These are phyloP conservation scores for Hygrocybe punicea DNA, from an alignment of 768 basidiomycete genomes.

Conservation along the genomic window DNA sequence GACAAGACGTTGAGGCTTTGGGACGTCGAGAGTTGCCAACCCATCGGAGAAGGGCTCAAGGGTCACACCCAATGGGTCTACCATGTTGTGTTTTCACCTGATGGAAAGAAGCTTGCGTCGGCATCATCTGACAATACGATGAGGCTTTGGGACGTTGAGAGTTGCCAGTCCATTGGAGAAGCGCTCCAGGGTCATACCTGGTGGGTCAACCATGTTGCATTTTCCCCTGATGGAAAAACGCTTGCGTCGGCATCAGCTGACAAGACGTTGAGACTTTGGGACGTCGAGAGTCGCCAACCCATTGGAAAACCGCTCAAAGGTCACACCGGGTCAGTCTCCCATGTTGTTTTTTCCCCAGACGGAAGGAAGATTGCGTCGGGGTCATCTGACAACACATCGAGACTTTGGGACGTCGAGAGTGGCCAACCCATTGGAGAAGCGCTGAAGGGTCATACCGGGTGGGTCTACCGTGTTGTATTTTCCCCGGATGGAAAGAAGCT, in stretches of 20 bases:
- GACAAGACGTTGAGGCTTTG: not conserved
- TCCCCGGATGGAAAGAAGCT: conserved; percentile 36
- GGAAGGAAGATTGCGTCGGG: too few relatives aligned
- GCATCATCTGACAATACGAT: too few relatives aligned
- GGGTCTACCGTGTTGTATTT: conserved; percentile 22
- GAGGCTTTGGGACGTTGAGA: too few relatives aligned
- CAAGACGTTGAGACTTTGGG: not conserved
- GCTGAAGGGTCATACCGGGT: conserved; percentile 10
- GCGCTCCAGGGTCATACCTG: conserved; percentile 14
- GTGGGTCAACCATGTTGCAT: conserved; percentile 19
- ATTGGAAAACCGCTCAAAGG: not conserved
- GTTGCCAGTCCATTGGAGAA: conserved; percentile 8
- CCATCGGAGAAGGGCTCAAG: not conserved
- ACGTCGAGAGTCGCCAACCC: not conserved
- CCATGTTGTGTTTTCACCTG: too few relatives aligned
- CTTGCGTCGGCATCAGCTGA: conserved; percentile 22
- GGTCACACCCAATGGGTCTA: too few relatives aligned
- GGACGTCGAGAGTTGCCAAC: not conserved
- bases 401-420: too few relatives aligned
- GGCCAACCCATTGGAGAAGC: conserved; percentile 13
- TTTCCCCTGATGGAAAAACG: conserved; percentile 32
- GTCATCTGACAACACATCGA: too few relatives aligned
- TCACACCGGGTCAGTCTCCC: too few relatives aligned
- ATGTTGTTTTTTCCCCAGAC: too few relatives aligned
- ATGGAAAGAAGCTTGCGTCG: too few relatives aligned